phyloP scores from a whole-genome alignment of 2,329 filamentous ascomycete genomes.

The Shiraia bambusicola region DNA sequence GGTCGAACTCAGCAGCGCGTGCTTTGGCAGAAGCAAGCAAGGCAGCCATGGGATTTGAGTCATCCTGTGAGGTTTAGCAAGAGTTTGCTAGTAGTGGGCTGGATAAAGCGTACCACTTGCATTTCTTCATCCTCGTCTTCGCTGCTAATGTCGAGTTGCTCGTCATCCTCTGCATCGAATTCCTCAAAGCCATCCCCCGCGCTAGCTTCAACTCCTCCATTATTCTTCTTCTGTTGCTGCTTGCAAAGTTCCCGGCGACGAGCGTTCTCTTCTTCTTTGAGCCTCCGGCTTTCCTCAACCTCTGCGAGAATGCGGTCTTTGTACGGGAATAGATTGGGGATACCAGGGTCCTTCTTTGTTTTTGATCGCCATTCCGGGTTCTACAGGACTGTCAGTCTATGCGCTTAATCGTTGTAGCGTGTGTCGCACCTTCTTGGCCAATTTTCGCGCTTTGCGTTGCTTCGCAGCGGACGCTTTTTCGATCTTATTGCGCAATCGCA shows the following conservation, averaged over 20 bases:
- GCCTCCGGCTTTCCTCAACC: conserved; percentile 82
- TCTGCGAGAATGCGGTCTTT: conserved; percentile 94
- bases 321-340: conserved; percentile 95
- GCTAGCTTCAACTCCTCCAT: conserved; percentile 40
- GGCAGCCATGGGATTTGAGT: conserved; percentile 88
- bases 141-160: conserved; percentile 49
- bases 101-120: conserved; percentile 50
- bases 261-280: conserved; percentile 74
- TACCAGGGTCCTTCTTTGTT: conserved; percentile 96
- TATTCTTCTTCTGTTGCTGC: conserved; percentile 44
- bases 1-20: conserved; percentile 74
- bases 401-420: not conserved
- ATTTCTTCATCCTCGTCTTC: conserved; percentile 59
- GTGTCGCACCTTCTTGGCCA: conserved; percentile 70
- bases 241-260: conserved; percentile 69
- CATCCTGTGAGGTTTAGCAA: conserved; percentile 49
- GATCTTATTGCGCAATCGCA: conserved; percentile 92
- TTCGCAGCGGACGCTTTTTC: conserved; percentile 88
- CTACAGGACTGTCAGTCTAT: conserved; percentile 43
- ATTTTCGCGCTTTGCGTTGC: conserved; percentile 85
- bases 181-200: conserved; percentile 37
- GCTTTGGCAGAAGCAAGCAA: conserved; percentile 79
- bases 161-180: conserved; percentile 56
- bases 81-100: not conserved
- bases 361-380: conserved; percentile 96